phyloP scores from a whole-genome alignment of 2,329 filamentous ascomycete species.

The Geoglossum cookeanum region DNA sequence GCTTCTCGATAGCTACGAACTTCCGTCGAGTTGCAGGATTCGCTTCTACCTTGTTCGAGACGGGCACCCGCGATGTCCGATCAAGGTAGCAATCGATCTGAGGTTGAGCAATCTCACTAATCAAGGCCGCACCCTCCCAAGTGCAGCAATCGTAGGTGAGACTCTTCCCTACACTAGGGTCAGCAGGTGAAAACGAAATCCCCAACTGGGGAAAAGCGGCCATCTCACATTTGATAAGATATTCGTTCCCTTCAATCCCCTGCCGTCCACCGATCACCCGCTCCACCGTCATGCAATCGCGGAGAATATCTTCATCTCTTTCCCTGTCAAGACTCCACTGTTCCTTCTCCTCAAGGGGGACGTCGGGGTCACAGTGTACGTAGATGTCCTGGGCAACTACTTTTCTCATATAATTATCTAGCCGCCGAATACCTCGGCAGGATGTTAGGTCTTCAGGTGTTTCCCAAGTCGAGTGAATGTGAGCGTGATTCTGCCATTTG shows the following conservation, averaged over 20 bases:
- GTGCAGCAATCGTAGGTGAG: slow-evolving; percentile 87
- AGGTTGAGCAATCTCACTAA: slow-evolving; percentile 62
- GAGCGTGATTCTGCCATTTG: slow-evolving; percentile 93
- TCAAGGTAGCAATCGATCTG: slow-evolving; percentile 87
- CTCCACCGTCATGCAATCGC: slow-evolving; percentile 83
- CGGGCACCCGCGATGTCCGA: slow-evolving; percentile 59
- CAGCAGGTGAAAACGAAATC: slow-evolving; percentile 9
- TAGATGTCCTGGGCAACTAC: slow-evolving; percentile 62
- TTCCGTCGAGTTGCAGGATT: slow-evolving; percentile 55
- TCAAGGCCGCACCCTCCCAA: slow-evolving; percentile 64
- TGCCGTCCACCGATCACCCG: slow-evolving; percentile 72
- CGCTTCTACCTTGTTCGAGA: slow-evolving; percentile 59
- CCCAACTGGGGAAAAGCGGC: background rate
- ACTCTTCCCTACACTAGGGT: slow-evolving; percentile 41
- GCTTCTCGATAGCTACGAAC: slow-evolving; percentile 54
- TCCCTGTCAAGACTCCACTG: slow-evolving; percentile 93
- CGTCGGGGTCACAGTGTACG: slow-evolving; percentile 52
- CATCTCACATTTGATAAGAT: slow-evolving; percentile 68
- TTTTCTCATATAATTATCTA: slow-evolving; percentile 91
- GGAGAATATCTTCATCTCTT: slow-evolving; percentile 68
- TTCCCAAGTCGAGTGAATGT: slow-evolving; percentile 94
- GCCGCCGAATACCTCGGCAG: slow-evolving; percentile 68
- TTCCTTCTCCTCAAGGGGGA: slow-evolving; percentile 70
- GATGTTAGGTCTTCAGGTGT: slow-evolving; percentile 51
- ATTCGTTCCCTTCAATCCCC: slow-evolving; percentile 65